Evolutionary conservation across 345 rosid genomes (phyloP).

Genomic region (Sisymbrium altissimum): DNA sequence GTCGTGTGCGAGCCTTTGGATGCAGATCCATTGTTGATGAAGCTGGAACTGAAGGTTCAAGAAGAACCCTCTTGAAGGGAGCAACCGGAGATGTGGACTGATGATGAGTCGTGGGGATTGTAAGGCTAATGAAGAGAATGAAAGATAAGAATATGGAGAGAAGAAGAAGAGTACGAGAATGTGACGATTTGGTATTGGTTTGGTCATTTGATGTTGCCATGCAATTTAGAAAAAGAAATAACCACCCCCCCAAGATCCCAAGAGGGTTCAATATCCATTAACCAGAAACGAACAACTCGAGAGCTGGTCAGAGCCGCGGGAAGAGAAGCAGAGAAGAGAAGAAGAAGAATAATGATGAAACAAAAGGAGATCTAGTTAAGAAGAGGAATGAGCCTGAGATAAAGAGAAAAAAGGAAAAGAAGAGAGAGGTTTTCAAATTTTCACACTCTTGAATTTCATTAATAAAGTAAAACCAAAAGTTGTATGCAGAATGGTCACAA

Average conservation of each 20-base stretch:
- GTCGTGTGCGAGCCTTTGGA: conserved; percentile 32
- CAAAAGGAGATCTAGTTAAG: conserved; percentile 10
- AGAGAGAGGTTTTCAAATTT: conserved; percentile 54
- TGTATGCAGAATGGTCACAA: conserved; percentile 15
- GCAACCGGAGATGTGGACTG: conserved; percentile 14
- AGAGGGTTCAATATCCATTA: conserved; percentile 98
- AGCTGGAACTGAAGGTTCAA: conserved; percentile 34
- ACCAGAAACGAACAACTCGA: conserved; percentile 69
- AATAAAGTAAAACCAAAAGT: conserved; percentile 34
- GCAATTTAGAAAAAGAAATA: conserved; percentile 54
- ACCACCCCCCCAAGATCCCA: conserved; percentile 90
- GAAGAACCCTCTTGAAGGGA: conserved; percentile 50
- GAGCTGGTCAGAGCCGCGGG: conserved; percentile 35
- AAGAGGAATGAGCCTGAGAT: conserved; percentile 25
- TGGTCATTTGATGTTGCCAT: conserved; percentile 66
- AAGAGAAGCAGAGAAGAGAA: neutral
- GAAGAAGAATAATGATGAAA: conserved; percentile 2
- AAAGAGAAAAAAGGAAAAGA: conserved; percentile 12
- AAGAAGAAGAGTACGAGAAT: conserved; percentile 23
- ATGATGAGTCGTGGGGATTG: conserved; percentile 27
- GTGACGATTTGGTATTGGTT: conserved; percentile 38
- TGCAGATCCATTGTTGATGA: conserved; percentile 43
- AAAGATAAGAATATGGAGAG: conserved; percentile 41
- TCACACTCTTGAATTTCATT: conserved; percentile 48
- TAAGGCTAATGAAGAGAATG: conserved; percentile 41